Evolutionary conservation across 345 rosid genomes (phyloP).

Genomic region (Rhodamnia argentea): DNA sequence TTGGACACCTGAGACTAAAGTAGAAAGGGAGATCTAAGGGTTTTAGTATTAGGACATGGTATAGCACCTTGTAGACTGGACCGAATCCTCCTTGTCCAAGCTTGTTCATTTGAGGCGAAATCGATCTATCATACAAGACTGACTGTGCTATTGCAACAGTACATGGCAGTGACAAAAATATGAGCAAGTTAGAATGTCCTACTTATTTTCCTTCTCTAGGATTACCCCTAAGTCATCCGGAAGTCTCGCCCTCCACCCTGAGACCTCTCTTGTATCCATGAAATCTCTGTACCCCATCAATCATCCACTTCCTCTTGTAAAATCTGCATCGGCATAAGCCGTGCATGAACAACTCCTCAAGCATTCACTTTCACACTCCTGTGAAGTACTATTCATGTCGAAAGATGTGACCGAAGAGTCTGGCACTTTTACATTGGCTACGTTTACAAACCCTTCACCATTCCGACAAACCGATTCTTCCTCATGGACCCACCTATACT

Average conservation of each 20-base stretch:
- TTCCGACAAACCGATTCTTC: neutral
- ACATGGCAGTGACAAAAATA: neutral
- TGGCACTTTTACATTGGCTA: constrained; percentile 8
- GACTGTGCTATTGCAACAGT: neutral
- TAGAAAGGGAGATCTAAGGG: too few species aligned
- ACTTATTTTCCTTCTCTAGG: neutral
- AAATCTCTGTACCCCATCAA: neutral
- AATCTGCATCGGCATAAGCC: neutral
- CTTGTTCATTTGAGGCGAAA: too few species aligned
- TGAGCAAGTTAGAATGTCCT: neutral
- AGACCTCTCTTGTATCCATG: neutral
- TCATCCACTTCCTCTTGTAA: neutral
- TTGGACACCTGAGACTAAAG: too few species aligned
- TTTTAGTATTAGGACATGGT: neutral
- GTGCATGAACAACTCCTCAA: neutral
- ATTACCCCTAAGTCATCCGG: neutral
- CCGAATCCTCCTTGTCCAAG: too few species aligned
- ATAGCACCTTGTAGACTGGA: too few species aligned
- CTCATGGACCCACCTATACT: constrained; percentile 18
- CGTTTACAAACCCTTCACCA: constrained; percentile 7
- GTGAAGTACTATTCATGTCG: neutral
- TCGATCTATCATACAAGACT: neutral
- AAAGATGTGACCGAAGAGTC: neutral
- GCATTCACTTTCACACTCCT: neutral
- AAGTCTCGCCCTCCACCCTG: neutral